Evolutionary conservation across 2,329 filamentous ascomycete species (phyloP).

Genomic region (Cyclaneusma minus): DNA sequence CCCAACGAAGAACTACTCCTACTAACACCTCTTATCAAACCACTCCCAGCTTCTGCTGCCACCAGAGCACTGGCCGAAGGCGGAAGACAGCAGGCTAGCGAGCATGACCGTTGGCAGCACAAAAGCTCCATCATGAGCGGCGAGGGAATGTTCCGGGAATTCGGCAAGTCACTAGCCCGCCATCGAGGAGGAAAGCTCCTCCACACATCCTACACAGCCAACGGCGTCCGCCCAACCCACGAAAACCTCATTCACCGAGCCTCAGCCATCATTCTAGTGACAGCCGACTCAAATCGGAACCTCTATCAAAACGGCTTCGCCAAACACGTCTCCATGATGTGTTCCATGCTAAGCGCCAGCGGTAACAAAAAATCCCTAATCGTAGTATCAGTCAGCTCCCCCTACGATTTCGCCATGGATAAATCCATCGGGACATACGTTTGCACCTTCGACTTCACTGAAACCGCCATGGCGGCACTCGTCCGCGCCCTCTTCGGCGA

Average conservation of each 20-base stretch:
- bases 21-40: slow-evolving; percentile 79
- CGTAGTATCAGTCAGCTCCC: slow-evolving; percentile 85
- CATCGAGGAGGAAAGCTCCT: slow-evolving; percentile 74
- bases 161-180: slow-evolving; percentile 75
- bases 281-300: slow-evolving; percentile 86
- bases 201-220: slow-evolving; percentile 90
- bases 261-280: slow-evolving; percentile 67
- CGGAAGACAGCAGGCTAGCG: slow-evolving; percentile 24
- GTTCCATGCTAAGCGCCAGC: slow-evolving; percentile 60
- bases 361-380: slow-evolving; percentile 80
- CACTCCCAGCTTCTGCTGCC: slow-evolving; percentile 75
- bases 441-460: slow-evolving; percentile 93
- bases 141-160: slow-evolving; percentile 80
- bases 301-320: slow-evolving; percentile 89
- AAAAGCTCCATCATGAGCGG: slow-evolving; percentile 66
- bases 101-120: slow-evolving; percentile 40
- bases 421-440: slow-evolving; percentile 81
- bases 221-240: slow-evolving; percentile 81
- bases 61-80: slow-evolving; percentile 52
- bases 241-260: slow-evolving; percentile 84
- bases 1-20: slow-evolving; percentile 80
- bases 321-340: slow-evolving; percentile 93
- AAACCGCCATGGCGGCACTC: slow-evolving; percentile 72
- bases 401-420: slow-evolving; percentile 93
- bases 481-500: slow-evolving; percentile 77